Evolutionary conservation across 2,329 filamentous ascomycete species (phyloP).

Genomic region (Neofusicoccum umdonicola): DNA sequence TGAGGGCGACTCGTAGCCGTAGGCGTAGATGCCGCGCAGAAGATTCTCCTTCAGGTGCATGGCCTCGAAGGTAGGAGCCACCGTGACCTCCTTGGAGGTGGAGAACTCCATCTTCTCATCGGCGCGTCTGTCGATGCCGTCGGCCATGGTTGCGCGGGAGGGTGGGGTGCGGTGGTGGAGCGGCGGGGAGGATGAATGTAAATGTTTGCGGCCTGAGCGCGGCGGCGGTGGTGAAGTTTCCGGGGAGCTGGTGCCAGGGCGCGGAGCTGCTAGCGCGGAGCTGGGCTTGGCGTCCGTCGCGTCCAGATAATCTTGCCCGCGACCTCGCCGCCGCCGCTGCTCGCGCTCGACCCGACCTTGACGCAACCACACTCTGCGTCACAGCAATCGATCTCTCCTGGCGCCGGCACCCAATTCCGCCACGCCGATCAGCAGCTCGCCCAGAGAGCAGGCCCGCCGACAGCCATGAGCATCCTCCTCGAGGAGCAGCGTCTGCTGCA

Average conservation of each 20-base stretch:
- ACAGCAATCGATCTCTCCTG: not conserved
- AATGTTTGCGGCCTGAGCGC: slow-evolving; percentile 14
- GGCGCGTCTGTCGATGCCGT: slow-evolving; percentile 85
- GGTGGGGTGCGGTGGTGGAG: not conserved
- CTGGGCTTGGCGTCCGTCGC: slow-evolving; percentile 6
- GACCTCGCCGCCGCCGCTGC: not conserved
- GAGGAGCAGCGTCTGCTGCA: slow-evolving; percentile 94
- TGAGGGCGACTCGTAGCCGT: slow-evolving; percentile 96
- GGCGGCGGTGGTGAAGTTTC: slow-evolving; percentile 16
- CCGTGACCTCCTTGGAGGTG: slow-evolving; percentile 96
- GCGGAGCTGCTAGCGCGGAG: slow-evolving; percentile 1
- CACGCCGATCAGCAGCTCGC: not conserved
- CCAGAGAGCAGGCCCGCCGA: not conserved
- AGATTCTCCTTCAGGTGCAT: slow-evolving; percentile 98
- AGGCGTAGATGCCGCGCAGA: slow-evolving; percentile 94
- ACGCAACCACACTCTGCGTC: not conserved
- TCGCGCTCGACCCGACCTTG: not conserved
- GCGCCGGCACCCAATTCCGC: not conserved
- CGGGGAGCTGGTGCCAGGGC: not conserved
- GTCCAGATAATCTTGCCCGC: slow-evolving; percentile 3
- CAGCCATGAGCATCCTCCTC: slow-evolving; percentile 61
- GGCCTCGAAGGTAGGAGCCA: slow-evolving; percentile 68
- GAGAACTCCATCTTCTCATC: slow-evolving; percentile 98
- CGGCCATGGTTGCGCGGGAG: slow-evolving; percentile 67
- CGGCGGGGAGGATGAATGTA: not conserved